These are phyloP conservation scores for Paramecium sexaurelia DNA, from an alignment of 73 alveolate genomes.

Conservation along the genomic window DNA sequence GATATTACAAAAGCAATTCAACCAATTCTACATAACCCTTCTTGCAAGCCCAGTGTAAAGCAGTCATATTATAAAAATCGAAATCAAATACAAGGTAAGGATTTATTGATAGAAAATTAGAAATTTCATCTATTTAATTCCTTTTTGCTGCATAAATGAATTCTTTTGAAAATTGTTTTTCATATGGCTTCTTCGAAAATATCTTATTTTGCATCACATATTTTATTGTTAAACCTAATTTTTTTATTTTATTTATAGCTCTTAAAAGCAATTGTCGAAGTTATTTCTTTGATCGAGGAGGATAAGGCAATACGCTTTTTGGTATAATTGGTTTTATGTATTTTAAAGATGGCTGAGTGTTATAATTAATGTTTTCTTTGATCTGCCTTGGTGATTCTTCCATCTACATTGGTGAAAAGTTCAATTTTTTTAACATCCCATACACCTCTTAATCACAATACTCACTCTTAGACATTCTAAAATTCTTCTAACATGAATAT, in stretches of 20 bases:
- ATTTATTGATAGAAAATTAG: not conserved
- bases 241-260: constrained; percentile 21
- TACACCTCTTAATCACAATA: not conserved
- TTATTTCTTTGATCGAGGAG: constrained; percentile 36
- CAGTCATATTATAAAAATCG: constrained; percentile 50
- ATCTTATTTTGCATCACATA: constrained; percentile 21
- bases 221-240: not conserved
- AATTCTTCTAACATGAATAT: not conserved
- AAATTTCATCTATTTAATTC: not conserved
- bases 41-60: constrained; percentile 52
- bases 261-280: constrained; percentile 14
- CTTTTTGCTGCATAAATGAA: constrained; percentile 50
- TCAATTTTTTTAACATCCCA: not conserved
- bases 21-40: constrained; percentile 32
- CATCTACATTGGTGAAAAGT: not conserved
- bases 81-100: constrained; percentile 57
- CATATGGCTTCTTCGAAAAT: constrained; percentile 52
- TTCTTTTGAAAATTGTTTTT: constrained; percentile 1
- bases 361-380: not conserved
- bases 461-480: not conserved
- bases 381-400: not conserved
- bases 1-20: not conserved
- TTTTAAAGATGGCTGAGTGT: not conserved
- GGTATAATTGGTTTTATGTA: not conserved
- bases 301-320: constrained; percentile 14